Evolutionary conservation across 2,329 filamentous ascomycete genomes (phyloP), one percentile per base, ranked within the genome.

Genomic region (Pseudophaeomoniella oleicola): DNA sequence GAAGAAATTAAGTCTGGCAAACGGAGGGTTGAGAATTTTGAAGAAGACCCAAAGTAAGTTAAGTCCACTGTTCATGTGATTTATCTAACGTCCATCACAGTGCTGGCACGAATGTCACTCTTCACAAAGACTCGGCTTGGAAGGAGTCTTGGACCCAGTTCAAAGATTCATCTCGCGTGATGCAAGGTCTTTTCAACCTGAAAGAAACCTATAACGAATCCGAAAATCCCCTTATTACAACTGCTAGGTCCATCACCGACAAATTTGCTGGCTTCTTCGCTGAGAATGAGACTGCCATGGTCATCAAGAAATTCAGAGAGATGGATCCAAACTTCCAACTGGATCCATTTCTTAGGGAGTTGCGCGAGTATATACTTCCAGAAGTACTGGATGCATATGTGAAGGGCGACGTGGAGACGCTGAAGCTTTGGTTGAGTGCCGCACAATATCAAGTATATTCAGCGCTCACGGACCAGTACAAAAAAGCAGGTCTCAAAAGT

Each of bases 71-170:
- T 52, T 38, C 27, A 35, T 34, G 30, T 39, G 27, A 17, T 15
- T 5, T 37, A 35, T 50, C 56, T 61, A 54, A 64, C 45, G 36
- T 27, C 35, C 27, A 32, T 14, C 36, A 12, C 46, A 94, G 90
- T 40, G 90, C 90, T 40, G 90, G 90, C 41, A 94, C 87, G 39
- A 92, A 93, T 53, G 67, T 98, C 34, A 96, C 88, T 1, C 58
- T 98, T 1, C 90, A 98, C 69, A 98, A 98, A 62, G 90, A 98
- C 49, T 79, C 90, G 11, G 83, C 82, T 15, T 96, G 88, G 85
- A 94, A 94, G 63, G 88, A 96, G 58, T 85, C 86, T n/a, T 98
- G 90, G 90, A 76, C 80, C 50, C 82, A 90, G 36, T 98, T 96
- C 72, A 80, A 81, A 44, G 90, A 98, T 57, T 77, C 76, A 45